Conservation (phyloP, 108 stramenopile genomes). For the Epipyxis sp. region DNA sequence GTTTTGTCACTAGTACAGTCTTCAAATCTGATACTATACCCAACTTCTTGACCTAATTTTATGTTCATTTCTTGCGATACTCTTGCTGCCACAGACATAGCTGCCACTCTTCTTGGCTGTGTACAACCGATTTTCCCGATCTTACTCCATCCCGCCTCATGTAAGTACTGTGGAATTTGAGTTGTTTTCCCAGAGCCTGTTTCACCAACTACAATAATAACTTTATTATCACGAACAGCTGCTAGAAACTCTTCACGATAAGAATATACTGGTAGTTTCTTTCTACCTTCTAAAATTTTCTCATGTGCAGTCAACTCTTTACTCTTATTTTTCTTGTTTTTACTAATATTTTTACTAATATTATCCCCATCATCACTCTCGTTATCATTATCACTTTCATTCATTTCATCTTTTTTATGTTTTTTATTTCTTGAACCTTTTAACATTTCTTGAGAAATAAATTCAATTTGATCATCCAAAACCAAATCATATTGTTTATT, state of each 20-base stretch:
- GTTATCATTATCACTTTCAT: conserved; percentile 33
- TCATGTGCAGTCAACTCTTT: conserved; percentile 73
- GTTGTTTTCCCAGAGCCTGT: conserved; percentile 84
- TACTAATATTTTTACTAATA: background rate
- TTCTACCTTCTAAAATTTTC: conserved; percentile 77
- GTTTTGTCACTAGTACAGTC: conserved; percentile 91
- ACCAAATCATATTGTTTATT: conserved; percentile 80
- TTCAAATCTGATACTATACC: conserved; percentile 97
- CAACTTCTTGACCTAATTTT: conserved; percentile 92
- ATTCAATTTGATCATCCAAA: conserved; percentile 92
- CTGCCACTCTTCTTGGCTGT: conserved; percentile 95
- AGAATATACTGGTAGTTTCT: conserved; percentile 88
- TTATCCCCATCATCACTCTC: background rate
- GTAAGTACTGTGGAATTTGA: conserved; percentile 91
- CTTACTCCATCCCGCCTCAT: conserved; percentile 94
- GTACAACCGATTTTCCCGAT: conserved; percentile 95
- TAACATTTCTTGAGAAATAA: conserved; percentile 78
- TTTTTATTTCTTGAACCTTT: conserved; percentile 59
- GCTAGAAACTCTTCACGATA: conserved; percentile 81
- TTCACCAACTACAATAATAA: conserved; percentile 78
- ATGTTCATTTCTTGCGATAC: conserved; percentile 93
- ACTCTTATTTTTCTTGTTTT: conserved; percentile 26
- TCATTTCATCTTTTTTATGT: conserved; percentile 32
- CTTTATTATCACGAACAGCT: conserved; percentile 73
- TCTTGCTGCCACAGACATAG: conserved; percentile 96